Conservation (phyloP, 176 grass and related monocot species). For the Leersia perrieri region DNA sequence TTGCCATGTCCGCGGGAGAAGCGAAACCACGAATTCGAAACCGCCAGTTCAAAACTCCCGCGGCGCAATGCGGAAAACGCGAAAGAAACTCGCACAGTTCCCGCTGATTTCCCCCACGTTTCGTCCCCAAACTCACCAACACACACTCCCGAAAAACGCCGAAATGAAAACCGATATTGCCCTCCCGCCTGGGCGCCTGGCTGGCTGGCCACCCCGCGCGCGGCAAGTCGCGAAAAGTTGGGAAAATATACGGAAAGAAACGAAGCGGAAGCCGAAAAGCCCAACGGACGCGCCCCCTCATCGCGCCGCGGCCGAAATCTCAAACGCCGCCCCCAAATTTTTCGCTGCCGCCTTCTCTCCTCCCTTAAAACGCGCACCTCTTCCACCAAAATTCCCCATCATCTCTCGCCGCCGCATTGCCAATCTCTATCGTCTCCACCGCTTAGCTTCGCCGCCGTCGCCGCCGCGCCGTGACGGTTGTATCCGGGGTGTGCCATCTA, state of each 20-base stretch:
- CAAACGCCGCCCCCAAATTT: constrained; percentile 4
- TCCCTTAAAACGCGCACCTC: background rate
- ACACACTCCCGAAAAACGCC: background rate
- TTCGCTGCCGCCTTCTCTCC: constrained; percentile 30
- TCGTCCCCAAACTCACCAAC: background rate
- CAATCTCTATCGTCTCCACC: no score
- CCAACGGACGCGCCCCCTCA: background rate
- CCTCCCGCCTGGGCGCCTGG: background rate
- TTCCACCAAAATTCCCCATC: no score
- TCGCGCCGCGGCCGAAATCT: constrained; percentile 14
- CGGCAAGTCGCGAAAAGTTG: constrained; percentile 6
- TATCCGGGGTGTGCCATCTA: no score
- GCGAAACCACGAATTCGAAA: background rate
- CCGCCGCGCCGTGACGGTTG: no score
- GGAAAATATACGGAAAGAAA: background rate
- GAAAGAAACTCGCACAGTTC: background rate
- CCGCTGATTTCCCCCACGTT: background rate
- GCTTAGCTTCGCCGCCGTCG: no score
- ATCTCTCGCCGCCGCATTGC: background rate
- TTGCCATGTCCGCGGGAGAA: background rate
- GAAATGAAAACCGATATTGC: background rate
- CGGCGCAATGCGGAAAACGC: background rate
- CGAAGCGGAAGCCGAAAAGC: constrained; percentile 16
- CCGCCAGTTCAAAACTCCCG: background rate
- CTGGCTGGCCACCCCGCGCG: background rate